phyloP scores from a whole-genome alignment of 169 alveolate genomes.

The Theileria luwenshuni region DNA sequence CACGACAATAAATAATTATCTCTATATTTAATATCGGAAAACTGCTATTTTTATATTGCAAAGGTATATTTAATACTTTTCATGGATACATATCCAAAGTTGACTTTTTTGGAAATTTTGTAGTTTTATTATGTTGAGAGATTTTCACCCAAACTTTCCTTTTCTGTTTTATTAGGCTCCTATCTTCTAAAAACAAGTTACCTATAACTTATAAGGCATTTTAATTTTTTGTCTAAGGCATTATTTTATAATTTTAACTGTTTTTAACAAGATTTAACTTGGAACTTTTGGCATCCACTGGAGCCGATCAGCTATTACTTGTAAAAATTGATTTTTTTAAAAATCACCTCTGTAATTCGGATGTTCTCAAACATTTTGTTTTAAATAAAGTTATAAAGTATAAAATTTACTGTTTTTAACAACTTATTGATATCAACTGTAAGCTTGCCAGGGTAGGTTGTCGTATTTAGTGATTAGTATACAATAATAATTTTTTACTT shows the following conservation, averaged over 20 bases:
- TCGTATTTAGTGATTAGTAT: too few species aligned
- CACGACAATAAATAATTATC: constrained; percentile 21
- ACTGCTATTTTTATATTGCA: neutral
- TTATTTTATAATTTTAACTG: neutral
- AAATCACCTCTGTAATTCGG: too few species aligned
- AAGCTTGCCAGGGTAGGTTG: too few species aligned
- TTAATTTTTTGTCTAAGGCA: neutral
- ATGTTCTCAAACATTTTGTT: too few species aligned
- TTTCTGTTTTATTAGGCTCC: constrained; percentile 6
- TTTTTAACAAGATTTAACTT: too few species aligned
- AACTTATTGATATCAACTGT: too few species aligned
- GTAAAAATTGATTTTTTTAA: too few species aligned
- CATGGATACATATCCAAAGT: neutral
- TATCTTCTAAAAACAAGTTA: too few species aligned
- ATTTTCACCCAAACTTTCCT: constrained; percentile 3
- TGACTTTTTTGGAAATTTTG: neutral
- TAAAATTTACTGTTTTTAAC: too few species aligned
- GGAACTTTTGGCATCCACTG: too few species aligned
- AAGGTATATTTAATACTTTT: neutral
- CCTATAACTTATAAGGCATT: neutral
- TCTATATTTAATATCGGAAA: constrained; percentile 3
- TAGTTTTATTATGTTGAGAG: neutral
- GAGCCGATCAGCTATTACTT: too few species aligned
- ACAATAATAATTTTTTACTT: neutral
- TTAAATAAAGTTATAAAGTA: too few species aligned